Conservation (phyloP, 208 protist genomes). For the Crithidia acanthocephali region DNA sequence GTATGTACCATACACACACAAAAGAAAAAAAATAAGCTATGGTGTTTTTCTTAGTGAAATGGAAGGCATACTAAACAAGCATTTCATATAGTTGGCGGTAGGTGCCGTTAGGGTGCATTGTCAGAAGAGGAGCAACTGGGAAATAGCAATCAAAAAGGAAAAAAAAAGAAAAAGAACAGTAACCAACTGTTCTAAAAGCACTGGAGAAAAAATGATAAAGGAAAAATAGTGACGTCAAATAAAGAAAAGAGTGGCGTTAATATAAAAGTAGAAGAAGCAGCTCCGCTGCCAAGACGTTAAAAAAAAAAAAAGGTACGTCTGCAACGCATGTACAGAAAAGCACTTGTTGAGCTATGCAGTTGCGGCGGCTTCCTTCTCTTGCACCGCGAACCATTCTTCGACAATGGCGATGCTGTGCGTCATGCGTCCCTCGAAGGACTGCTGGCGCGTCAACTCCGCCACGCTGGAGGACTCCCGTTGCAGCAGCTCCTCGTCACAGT, state of each 20-base stretch:
- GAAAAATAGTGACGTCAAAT: background rate
- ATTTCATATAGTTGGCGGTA: background rate
- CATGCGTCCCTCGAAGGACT: constrained; percentile 12
- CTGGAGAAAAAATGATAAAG: background rate
- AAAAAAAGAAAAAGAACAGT: background rate
- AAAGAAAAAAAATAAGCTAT: background rate
- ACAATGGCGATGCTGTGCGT: constrained; percentile 17
- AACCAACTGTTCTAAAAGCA: background rate
- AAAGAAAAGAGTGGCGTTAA: background rate
- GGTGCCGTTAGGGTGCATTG: background rate
- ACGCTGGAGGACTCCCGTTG: constrained; percentile 10
- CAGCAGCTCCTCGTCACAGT: background rate
- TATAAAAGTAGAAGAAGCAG: background rate
- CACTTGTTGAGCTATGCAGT: background rate
- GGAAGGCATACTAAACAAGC: too few relatives aligned
- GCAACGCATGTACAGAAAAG: background rate
- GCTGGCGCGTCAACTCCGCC: background rate
- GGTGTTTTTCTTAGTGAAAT: too few relatives aligned
- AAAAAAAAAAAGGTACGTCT: too few relatives aligned
- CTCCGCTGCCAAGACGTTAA: background rate
- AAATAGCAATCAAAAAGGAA: background rate
- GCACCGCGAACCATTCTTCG: constrained; percentile 2
- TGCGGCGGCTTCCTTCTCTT: background rate
- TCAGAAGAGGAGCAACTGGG: background rate
- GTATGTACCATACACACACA: too few relatives aligned